These are phyloP conservation scores for Botrytis aclada DNA, from an alignment of 2,329 filamentous ascomycete genomes.

Conservation along the genomic window DNA sequence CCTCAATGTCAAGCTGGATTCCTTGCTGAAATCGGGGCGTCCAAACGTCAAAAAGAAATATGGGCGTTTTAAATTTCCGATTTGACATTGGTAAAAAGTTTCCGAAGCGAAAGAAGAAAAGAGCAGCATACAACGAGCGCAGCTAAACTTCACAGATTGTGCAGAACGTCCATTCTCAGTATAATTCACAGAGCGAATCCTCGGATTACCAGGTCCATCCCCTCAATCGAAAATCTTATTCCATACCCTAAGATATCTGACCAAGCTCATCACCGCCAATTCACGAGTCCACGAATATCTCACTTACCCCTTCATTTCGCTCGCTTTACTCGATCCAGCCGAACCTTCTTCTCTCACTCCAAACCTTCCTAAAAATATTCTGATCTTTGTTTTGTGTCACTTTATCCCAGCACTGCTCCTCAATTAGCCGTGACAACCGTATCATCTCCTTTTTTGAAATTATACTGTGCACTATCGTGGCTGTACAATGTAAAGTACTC, in stretches of 20 bases:
- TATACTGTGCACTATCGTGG: background rate
- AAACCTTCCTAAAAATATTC: background rate
- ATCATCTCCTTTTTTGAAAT: background rate
- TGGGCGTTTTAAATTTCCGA: background rate
- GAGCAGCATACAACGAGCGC: background rate
- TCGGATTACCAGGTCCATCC: background rate
- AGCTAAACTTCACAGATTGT: background rate
- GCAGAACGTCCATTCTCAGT: background rate
- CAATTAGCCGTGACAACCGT: conserved; percentile 3
- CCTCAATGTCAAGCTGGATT: background rate
- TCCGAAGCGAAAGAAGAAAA: background rate
- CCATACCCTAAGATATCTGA: background rate
- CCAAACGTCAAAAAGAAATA: background rate
- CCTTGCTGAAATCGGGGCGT: background rate
- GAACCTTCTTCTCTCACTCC: background rate
- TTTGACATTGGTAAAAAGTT: background rate
- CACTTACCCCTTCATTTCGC: conserved; percentile 10
- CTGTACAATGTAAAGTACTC: background rate
- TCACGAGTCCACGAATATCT: background rate
- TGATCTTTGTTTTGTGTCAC: background rate
- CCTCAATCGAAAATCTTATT: background rate
- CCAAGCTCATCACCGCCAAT: background rate
- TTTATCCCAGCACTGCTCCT: background rate
- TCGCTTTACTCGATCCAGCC: background rate
- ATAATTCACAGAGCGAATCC: background rate